A percentile compares a stretch with the other conserved stretches of the same genome.
These are phyloP conservation scores for Aspergillus cejpii DNA, from an alignment of 2,329 filamentous ascomycete species.

Conservation along the genomic window DNA sequence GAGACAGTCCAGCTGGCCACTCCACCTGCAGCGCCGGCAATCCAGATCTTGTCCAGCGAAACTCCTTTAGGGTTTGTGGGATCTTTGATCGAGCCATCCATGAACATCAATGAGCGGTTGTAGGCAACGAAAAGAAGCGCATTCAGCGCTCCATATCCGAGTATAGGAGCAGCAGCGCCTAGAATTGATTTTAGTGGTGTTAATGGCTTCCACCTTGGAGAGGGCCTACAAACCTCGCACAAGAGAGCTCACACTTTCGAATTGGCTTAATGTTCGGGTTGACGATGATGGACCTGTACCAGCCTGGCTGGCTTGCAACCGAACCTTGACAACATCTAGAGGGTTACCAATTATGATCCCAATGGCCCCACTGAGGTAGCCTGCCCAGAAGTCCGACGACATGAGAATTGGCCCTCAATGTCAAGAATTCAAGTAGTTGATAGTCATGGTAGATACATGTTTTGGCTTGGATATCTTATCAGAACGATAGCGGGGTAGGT, in stretches of 20 bases:
- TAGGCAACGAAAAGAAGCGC: conserved; percentile 85
- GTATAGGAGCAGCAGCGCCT: conserved; percentile 76
- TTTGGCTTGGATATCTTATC: neutral
- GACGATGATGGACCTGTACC: conserved; percentile 20
- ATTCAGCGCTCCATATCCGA: conserved; percentile 87
- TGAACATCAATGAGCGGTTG: conserved; percentile 66
- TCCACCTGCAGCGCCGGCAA: conserved; percentile 73
- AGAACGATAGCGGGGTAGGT: neutral
- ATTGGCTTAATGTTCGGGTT: conserved; percentile 23
- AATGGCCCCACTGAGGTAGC: conserved; percentile 77
- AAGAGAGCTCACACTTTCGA: conserved; percentile 33
- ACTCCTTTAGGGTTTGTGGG: conserved; percentile 40
- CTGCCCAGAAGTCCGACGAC: conserved; percentile 90
- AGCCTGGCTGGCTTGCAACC: conserved; percentile 60
- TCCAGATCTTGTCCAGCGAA: conserved; percentile 62
- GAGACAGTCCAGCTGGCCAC: conserved; percentile 80
- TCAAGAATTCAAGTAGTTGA: neutral
- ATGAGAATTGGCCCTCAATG: conserved; percentile 40
- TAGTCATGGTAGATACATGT: neutral
- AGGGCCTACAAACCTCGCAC: conserved; percentile 31
- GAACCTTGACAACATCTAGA: conserved; percentile 71
- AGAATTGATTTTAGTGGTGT: conserved; percentile 10
- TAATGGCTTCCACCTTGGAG: neutral
- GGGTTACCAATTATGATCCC: conserved; percentile 88
- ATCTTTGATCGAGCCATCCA: conserved; percentile 44